Evolutionary conservation across 2,329 filamentous ascomycete genomes (phyloP).

Genomic region (Aspergillus melleus): DNA sequence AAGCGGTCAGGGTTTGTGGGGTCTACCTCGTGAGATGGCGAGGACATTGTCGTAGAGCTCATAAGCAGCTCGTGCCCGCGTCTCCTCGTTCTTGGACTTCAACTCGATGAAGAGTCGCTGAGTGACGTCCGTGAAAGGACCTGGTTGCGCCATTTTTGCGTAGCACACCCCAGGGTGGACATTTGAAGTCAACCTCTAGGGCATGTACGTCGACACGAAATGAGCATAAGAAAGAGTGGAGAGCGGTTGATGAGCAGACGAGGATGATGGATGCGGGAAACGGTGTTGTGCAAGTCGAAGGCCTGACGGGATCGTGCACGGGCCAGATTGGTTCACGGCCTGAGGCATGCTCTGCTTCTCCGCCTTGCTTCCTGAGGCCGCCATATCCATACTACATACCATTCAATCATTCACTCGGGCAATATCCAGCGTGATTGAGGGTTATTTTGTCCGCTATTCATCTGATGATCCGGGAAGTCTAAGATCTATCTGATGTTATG

Average conservation of each 20-base stretch:
- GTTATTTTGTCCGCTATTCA: too few species aligned
- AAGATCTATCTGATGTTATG: too few species aligned
- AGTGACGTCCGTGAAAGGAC: constrained; percentile 49
- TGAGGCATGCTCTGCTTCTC: constrained; percentile 5
- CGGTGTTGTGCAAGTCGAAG: constrained; percentile 20
- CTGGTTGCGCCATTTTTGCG: constrained; percentile 48
- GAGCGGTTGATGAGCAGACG: constrained; percentile 14
- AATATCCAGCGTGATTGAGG: too few species aligned
- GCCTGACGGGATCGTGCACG: constrained; percentile 26
- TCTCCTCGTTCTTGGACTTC: constrained; percentile 56
- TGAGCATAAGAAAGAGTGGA: constrained; percentile 22
- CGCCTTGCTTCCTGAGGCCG: neutral
- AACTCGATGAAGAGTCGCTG: constrained; percentile 59
- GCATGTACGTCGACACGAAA: constrained; percentile 22
- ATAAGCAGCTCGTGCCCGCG: constrained; percentile 49
- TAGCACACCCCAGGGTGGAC: constrained; percentile 38
- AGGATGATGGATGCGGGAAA: constrained; percentile 21
- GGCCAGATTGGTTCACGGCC: constrained; percentile 20
- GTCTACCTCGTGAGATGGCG: constrained; percentile 47
- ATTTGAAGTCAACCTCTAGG: constrained; percentile 40
- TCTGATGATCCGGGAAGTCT: too few species aligned
- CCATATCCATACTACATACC: neutral
- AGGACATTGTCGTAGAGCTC: constrained; percentile 50
- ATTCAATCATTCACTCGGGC: too few species aligned
- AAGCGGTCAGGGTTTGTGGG: neutral